Evolutionary conservation across 192 early-diverging fungal genomes (phyloP), one percentile per base, ranked within the genome.

Genomic region (Podila clonocystis): DNA sequence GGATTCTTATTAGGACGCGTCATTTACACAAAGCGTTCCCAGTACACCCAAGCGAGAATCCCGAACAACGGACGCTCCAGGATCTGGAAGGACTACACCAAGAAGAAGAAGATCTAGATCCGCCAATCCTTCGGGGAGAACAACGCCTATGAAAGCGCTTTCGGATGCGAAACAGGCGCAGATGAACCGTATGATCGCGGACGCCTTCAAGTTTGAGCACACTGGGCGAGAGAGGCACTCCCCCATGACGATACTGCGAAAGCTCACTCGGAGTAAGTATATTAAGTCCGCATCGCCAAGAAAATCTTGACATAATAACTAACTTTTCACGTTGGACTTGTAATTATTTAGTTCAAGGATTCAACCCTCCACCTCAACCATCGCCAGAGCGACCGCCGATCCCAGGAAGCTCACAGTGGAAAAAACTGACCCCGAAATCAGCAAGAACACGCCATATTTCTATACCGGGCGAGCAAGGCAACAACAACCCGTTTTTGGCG

Each of bases 221-320:
- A 61, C 68, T 4, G 70, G 71, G 4, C 60, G 77, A 30, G 77
- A 80, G 19, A 68, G 73, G 29, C 77, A 80, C 48, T 80, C 77
- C 19, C 77, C 77, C 24, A 80, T 72, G 66, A 66, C 65, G n/a
- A 80, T 80, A 34, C 24, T 80, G 17, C 55, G 70, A 34, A 20
- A 50, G 13, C 50, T 80, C 17, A 73, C 65, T 19, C 61, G 77
- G 63, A 68, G 77, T 80, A 73, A 59, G 66, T 24, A 2, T 36
- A 28, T 26, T 50, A 9, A 1, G n/a, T 29, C 63, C 22, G 17
- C 31, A 28, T 13, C 9, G 9, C 2, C 26, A 28, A 65, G 1
- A 1, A 28, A 6, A 1, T 48, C 5, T 11, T 19, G 20, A 1
- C 9, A n/a, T n/a, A 15, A 22, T 12, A 4, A 38, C 29, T 65